These are phyloP conservation scores for Malus hybrid DNA, from an alignment of 331 rosid genomes.

Conservation along the genomic window DNA sequence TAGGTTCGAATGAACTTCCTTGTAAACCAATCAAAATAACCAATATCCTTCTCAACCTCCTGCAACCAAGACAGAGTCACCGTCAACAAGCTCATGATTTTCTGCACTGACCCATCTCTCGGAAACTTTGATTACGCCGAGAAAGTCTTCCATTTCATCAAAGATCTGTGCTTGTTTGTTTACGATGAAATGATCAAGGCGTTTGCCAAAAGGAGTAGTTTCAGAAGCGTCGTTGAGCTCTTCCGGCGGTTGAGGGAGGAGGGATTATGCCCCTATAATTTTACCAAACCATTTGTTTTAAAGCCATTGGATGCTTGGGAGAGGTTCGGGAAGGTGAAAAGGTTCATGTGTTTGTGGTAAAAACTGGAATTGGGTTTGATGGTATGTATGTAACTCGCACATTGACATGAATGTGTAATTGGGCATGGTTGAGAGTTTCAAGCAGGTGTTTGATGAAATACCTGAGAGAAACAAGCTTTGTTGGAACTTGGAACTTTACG, in stretches of 20 bases:
- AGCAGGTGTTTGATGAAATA: no score
- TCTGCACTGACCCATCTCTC: conserved; percentile 34
- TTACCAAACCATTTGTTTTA: conserved; percentile 68
- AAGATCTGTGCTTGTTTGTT: conserved; percentile 38
- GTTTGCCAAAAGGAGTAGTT: conserved; percentile 34
- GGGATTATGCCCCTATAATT: conserved; percentile 61
- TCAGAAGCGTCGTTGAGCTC: conserved; percentile 33
- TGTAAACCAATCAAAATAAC: no score
- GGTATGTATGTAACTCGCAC: no score
- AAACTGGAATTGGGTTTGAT: no score
- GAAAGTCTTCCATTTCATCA: conserved; percentile 34
- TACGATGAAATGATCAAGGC: conserved; percentile 57
- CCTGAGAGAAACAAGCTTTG: no score
- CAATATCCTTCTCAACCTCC: conserved; percentile 40
- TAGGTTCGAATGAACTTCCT: no score
- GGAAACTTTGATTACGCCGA: conserved; percentile 44
- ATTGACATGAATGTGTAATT: no score
- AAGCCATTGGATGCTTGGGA: conserved; percentile 64
- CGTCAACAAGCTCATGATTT: conserved; percentile 45
- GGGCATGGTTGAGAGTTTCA: no score
- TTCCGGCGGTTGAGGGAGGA: conserved; percentile 37
- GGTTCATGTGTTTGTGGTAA: no score
- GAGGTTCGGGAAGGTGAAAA: no score
- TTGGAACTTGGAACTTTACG: no score
- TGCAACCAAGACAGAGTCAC: conserved; percentile 36